Evolutionary conservation across 192 early-diverging fungal species (phyloP).

Genomic region (Glomus cerebriforme): DNA sequence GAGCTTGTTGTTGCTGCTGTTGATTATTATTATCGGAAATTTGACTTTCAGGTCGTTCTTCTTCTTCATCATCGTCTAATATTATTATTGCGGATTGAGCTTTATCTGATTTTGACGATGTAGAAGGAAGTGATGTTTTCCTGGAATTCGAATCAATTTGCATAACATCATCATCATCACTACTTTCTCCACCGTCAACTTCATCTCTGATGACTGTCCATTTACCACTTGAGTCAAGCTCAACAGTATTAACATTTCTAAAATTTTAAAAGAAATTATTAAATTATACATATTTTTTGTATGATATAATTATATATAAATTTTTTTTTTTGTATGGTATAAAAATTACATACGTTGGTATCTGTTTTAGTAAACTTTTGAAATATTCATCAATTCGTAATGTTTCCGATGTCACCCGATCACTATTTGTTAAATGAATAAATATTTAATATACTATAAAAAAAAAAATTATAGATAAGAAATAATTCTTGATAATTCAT

Average conservation of each 20-base stretch:
- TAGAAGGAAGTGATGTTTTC: not conserved
- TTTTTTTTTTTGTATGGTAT: no score
- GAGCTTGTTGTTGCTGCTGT: not conserved
- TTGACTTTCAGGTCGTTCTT: not conserved
- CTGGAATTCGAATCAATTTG: not conserved
- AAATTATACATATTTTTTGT: no score
- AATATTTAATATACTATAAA: not conserved
- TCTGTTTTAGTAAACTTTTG: not conserved
- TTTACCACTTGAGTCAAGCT: not conserved
- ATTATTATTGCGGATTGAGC: not conserved
- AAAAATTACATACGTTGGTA: not conserved
- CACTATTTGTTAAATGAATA: not conserved
- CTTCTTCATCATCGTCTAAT: not conserved
- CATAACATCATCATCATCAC: not conserved
- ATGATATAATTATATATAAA: no score
- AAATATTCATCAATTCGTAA: conserved; percentile 8
- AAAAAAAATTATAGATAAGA: no score
- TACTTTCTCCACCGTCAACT: not conserved
- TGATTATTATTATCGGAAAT: not conserved
- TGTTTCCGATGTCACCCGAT: not conserved
- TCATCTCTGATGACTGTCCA: not conserved
- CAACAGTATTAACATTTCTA: not conserved
- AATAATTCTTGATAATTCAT: not conserved
- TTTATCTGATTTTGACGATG: not conserved
- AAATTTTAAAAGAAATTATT: not conserved